Conservation (phyloP, 1,284 basidiomycete genomes). For the Flammula alnicola region DNA sequence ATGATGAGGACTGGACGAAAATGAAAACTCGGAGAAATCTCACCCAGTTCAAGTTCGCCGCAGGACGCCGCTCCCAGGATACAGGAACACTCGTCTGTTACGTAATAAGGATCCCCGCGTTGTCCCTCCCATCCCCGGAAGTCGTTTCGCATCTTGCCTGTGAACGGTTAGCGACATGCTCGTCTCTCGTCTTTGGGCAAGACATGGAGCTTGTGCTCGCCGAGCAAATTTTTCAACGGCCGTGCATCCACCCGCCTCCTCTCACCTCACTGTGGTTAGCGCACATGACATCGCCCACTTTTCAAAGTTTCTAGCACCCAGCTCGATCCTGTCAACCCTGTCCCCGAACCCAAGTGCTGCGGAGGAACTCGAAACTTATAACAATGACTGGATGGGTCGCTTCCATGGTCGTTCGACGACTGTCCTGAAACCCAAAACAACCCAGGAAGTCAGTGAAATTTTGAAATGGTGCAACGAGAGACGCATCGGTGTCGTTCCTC, state of each 20-base stretch:
- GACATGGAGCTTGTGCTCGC: constrained; percentile 8
- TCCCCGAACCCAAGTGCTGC: constrained; percentile 48
- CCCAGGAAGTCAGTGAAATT: constrained; percentile 87
- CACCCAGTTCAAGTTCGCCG: too few species aligned
- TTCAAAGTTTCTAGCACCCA: constrained; percentile 58
- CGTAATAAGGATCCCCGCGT: constrained; percentile 2
- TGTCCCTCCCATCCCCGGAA: constrained; percentile 2
- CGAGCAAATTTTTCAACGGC: constrained; percentile 22
- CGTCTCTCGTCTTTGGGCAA: constrained; percentile 16
- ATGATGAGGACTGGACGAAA: too few species aligned
- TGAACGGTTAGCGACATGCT: constrained; percentile 10
- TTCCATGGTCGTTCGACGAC: constrained; percentile 86
- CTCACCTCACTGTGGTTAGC: constrained; percentile 47
- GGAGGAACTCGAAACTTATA: constrained; percentile 83
- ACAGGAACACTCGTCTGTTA: background rate
- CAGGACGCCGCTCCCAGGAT: too few species aligned
- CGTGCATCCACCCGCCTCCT: constrained; percentile 11
- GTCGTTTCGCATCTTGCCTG: constrained; percentile 5
- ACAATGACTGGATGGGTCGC: constrained; percentile 98
- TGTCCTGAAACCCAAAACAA: constrained; percentile 89
- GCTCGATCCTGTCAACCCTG: constrained; percentile 69
- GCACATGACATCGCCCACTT: constrained; percentile 68
- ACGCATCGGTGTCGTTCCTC: constrained; percentile 89
- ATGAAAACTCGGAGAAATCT: too few species aligned
- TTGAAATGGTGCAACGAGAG: constrained; percentile 84